phyloP scores from a whole-genome alignment of 2,329 filamentous ascomycete genomes.

The Aspergillus uvarum region DNA sequence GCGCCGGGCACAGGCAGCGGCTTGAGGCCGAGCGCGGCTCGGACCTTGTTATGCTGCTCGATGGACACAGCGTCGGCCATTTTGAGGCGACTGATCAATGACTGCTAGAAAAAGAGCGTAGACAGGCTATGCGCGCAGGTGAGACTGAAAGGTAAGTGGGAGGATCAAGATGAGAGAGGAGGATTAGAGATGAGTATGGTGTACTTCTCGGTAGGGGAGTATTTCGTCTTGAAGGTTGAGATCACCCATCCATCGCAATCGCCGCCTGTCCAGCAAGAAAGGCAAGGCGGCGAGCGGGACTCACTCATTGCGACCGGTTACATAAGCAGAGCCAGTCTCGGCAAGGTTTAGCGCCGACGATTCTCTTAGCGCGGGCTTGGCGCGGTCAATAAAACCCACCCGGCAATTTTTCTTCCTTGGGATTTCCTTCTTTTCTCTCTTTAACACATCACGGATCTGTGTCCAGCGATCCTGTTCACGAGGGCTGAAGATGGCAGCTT shows the following conservation, averaged over 20 bases:
- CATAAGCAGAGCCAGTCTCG: slow-evolving; percentile 17
- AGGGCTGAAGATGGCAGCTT: slow-evolving; percentile 1
- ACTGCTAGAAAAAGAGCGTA: not conserved
- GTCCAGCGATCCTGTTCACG: slow-evolving; percentile 71
- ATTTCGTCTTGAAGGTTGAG: not conserved
- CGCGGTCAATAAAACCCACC: slow-evolving; percentile 31
- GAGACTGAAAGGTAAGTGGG: not conserved
- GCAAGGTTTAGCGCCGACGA: slow-evolving; percentile 24
- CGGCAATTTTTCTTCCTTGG: slow-evolving; percentile 36
- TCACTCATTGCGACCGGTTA: slow-evolving; percentile 9
- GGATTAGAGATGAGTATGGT: not conserved
- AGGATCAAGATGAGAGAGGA: not conserved
- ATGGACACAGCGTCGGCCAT: slow-evolving; percentile 67
- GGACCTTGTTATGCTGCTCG: slow-evolving; percentile 91
- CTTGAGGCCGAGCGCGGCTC: slow-evolving; percentile 83
- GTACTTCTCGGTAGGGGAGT: not conserved
- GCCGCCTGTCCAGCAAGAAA: not conserved
- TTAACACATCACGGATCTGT: slow-evolving; percentile 70
- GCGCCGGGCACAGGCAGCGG: slow-evolving; percentile 79
- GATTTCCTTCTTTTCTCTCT: slow-evolving; percentile 42
- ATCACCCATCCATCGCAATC: not conserved
- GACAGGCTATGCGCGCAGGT: slow-evolving; percentile 3
- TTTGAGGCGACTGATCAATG: slow-evolving; percentile 14
- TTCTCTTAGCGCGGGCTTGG: slow-evolving; percentile 28
- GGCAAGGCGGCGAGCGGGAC: not conserved